Evolutionary conservation across 139 green algal species (phyloP), one percentile per base, ranked within the genome.

Genomic region (Dunaliella sp.): DNA sequence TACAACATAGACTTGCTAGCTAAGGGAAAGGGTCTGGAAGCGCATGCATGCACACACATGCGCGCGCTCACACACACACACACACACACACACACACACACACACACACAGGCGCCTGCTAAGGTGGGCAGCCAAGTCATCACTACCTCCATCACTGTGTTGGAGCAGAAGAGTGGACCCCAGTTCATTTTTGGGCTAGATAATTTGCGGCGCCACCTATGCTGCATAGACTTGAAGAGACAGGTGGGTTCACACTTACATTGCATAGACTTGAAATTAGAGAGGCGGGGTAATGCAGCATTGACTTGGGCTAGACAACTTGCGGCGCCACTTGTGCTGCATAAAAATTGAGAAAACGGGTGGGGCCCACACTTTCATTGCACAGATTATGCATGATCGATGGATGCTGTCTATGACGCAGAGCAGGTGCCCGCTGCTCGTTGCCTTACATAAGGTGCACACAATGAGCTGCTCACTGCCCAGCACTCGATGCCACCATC

Each of bases 151-250:
- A 96, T 99, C 89, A 98, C 94, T 0, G 91, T 99, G 26, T 88
- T 99, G 87, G 97, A 99, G 90, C 91, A 95, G 86, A 91, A 95
- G 73, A 88, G 93, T 26, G 91, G 89, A 0, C 91, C 92, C 81
- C 94, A 97, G 57, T 99, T 99, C 90, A 93, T 99, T 38, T 98
- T 99, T 85, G 97, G 97, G 0, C 91, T 99, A 37, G 97, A 99
- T 92, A 99, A 98, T 91, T 90, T 99, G 58, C 92, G 93, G 65
- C 85, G 95, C 1, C 96, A 99, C 88, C 31, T 26, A 38, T 91
- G 87, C 79, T 37, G 77, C 72, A 86, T 92, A 25, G 85, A 89
- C 75, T 58, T 90, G 3, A 34, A 48, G 32, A 3, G 77, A 3
- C 32, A 38, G 77, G 32, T 31, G 24, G 2, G 34, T 48, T n/a